These are phyloP conservation scores for Xylariomycetidae sp. DNA, from an alignment of 2,329 filamentous ascomycete genomes.

Conservation along the genomic window DNA sequence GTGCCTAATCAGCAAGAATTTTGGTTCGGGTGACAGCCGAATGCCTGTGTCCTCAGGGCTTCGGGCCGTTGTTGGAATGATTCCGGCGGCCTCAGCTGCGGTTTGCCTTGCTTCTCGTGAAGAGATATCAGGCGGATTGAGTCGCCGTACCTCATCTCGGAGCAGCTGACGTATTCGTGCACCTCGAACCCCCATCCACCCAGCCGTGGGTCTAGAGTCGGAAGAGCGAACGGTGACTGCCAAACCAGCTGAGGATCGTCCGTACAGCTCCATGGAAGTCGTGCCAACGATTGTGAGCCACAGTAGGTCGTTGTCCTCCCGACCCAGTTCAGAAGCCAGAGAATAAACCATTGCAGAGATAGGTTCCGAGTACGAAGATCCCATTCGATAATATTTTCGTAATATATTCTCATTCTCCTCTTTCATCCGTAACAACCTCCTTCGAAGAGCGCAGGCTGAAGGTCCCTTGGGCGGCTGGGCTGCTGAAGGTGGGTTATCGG, in stretches of 20 bases:
- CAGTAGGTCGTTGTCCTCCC: conserved; percentile 92
- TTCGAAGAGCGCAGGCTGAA: conserved; percentile 68
- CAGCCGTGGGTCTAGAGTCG: conserved; percentile 54
- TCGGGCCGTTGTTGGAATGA: conserved; percentile 82
- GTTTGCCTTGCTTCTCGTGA: conserved; percentile 55
- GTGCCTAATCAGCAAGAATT: conserved; percentile 86
- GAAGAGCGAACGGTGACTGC: conserved; percentile 54
- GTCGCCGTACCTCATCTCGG: conserved; percentile 85
- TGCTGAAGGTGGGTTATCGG: conserved; percentile 50
- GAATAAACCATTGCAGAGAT: conserved; percentile 94
- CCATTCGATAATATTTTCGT: conserved; percentile 78
- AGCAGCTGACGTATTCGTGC: conserved; percentile 80
- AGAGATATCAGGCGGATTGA: conserved; percentile 72
- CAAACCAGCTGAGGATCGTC: conserved; percentile 76
- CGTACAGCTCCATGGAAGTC: conserved; percentile 88
- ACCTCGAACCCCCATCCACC: conserved; percentile 78
- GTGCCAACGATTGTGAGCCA: conserved; percentile 95
- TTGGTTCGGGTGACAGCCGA: conserved; percentile 85
- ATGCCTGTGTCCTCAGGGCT: conserved; percentile 91
- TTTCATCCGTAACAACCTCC: conserved; percentile 69
- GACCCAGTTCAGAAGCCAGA: conserved; percentile 86
- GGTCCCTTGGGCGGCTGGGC: conserved; percentile 56
- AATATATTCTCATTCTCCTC: conserved; percentile 73
- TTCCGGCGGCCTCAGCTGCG: conserved; percentile 62
- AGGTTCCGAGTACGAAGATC: conserved; percentile 89